phyloP scores from a whole-genome alignment of 331 rosid genomes.

The Arachis monticola region DNA sequence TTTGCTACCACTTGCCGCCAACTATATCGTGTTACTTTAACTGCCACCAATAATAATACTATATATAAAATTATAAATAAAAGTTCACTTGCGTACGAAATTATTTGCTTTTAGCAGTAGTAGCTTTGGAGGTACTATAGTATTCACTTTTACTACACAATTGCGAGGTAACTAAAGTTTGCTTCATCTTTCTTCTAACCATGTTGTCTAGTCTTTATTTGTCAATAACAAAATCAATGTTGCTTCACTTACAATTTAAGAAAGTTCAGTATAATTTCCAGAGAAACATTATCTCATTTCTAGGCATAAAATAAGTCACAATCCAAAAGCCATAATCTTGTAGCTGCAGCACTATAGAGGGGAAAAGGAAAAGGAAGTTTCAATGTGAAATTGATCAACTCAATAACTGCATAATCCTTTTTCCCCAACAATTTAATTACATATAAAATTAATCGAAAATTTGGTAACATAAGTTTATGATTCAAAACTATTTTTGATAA shows the following conservation, averaged over 20 bases:
- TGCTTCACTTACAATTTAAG: constrained; percentile 43
- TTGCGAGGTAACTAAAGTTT: background rate
- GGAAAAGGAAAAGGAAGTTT: constrained; percentile 7
- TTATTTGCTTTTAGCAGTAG: background rate
- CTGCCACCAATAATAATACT: too few relatives aligned
- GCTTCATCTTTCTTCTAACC: constrained; percentile 31
- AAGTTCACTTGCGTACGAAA: background rate
- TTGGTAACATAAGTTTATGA: constrained; percentile 24
- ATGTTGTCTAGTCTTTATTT: too few relatives aligned
- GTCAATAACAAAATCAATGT: constrained; percentile 9
- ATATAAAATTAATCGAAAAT: constrained; percentile 28
- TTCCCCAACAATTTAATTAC: constrained; percentile 38
- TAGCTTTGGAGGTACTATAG: background rate
- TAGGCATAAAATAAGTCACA: constrained; percentile 6
- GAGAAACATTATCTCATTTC: background rate
- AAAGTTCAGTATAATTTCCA: constrained; percentile 21
- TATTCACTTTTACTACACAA: background rate
- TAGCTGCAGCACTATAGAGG: background rate
- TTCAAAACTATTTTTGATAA: constrained; percentile 28
- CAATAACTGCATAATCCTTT: constrained; percentile 37
- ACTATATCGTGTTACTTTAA: too few relatives aligned
- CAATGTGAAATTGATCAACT: constrained; percentile 4
- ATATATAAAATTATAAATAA: too few relatives aligned
- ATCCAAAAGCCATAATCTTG: constrained; percentile 3
- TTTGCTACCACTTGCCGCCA: too few relatives aligned